Percentiles rank a stretch among this genome's conserved stretches.
Conservation (phyloP, 2,329 filamentous ascomycete genomes). For the Balansia obtecta region DNA sequence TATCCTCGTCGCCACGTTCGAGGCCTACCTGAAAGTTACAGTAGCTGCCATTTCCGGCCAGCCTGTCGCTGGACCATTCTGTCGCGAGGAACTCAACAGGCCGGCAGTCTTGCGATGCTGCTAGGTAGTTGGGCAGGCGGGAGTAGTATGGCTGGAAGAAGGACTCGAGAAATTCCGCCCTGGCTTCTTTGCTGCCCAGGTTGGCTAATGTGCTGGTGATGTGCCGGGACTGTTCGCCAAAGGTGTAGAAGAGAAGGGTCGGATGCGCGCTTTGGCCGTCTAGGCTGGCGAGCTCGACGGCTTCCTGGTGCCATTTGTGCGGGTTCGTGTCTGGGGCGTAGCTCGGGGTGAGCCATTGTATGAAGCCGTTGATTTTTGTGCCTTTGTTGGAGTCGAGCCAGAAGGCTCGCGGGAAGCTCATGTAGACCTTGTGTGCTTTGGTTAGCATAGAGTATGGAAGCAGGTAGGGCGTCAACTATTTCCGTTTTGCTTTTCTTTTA, state of each 20-base stretch:
- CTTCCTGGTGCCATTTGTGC: slow-evolving; percentile 59
- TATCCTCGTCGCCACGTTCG: slow-evolving; percentile 56
- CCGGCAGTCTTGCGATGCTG: slow-evolving; percentile 39
- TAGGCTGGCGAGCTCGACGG: slow-evolving; percentile 63
- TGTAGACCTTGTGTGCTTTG: slow-evolving; percentile 30
- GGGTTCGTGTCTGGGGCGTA: slow-evolving; percentile 54
- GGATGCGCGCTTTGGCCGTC: slow-evolving; percentile 50
- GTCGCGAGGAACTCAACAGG: slow-evolving; percentile 57
- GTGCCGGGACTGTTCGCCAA: slow-evolving; percentile 47
- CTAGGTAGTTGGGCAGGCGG: slow-evolving; percentile 54
- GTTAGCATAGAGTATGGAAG: neutral
- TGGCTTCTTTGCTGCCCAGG: slow-evolving; percentile 30
- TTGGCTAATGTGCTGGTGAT: slow-evolving; percentile 34
- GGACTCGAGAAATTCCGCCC: slow-evolving; percentile 40
- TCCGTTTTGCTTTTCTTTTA: too few relatives aligned
- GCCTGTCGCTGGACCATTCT: slow-evolving; percentile 64
- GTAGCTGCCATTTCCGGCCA: slow-evolving; percentile 74
- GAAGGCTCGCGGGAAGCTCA: slow-evolving; percentile 64
- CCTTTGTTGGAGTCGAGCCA: slow-evolving; percentile 38
- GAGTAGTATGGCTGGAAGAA: slow-evolving; percentile 74
- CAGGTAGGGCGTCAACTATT: neutral
- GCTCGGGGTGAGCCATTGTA: slow-evolving; percentile 59
- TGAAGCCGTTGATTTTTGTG: slow-evolving; percentile 49
- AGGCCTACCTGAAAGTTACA: slow-evolving; percentile 73
- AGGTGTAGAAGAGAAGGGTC: slow-evolving; percentile 75